phyloP scores from a whole-genome alignment of 108 stramenopile species.

The Discostella stelligeroides region DNA sequence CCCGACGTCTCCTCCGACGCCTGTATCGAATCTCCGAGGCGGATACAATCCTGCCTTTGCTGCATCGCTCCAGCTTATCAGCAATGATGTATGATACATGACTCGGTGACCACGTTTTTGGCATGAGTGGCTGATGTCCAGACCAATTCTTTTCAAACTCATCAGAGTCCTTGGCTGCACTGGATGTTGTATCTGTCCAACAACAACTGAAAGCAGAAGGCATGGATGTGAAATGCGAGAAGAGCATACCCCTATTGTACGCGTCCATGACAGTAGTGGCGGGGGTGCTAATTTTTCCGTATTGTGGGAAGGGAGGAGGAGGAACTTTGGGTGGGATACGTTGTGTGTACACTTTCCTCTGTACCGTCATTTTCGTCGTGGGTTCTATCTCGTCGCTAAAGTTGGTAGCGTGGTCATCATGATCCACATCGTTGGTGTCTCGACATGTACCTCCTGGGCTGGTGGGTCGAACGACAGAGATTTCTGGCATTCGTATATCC shows the following conservation, averaged over 20 bases:
- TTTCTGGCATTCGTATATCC: not conserved
- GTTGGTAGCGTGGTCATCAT: too few relatives aligned
- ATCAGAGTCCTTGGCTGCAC: not conserved
- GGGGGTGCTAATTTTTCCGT: too few relatives aligned
- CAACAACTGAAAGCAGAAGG: not conserved
- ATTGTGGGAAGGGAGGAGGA: too few relatives aligned
- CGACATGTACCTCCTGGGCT: conserved; percentile 3
- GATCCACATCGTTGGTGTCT: too few relatives aligned
- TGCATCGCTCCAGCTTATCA: too few relatives aligned
- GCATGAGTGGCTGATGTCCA: conserved; percentile 34
- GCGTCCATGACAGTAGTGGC: conserved; percentile 19
- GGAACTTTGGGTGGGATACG: too few relatives aligned
- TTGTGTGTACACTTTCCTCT: too few relatives aligned
- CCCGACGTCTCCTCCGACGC: conserved; percentile 19
- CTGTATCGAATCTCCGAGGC: conserved; percentile 18
- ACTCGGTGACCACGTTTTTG: conserved; percentile 24
- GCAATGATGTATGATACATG: too few relatives aligned
- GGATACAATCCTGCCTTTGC: too few relatives aligned
- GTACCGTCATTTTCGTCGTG: too few relatives aligned
- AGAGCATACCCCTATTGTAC: conserved; percentile 24
- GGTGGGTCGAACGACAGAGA: not conserved
- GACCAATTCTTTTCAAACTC: conserved; percentile 21
- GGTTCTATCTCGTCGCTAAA: too few relatives aligned
- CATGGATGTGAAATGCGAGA: conserved; percentile 8
- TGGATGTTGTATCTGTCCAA: not conserved